Evolutionary conservation across 768 basidiomycete species (phyloP).

Genomic region (Cystofilobasidium macerans): DNA sequence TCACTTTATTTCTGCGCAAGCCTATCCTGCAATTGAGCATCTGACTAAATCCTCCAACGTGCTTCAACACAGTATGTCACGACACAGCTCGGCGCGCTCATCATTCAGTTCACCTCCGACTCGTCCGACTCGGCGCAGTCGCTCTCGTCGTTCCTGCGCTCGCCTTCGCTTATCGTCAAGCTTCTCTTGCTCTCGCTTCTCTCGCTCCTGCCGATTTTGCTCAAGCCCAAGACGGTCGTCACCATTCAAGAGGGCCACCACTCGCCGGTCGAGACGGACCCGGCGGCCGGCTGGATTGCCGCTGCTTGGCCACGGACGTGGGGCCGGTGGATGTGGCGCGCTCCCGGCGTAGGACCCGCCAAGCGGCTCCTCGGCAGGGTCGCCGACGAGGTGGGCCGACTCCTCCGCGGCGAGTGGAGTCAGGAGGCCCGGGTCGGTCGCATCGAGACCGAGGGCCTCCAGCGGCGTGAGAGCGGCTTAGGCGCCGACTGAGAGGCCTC

Average conservation of each 20-base stretch:
- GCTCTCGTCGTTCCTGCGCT: constrained; percentile 71
- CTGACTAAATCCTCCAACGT: constrained; percentile 2
- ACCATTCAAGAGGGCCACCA: constrained; percentile 20
- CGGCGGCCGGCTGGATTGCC: constrained; percentile 2
- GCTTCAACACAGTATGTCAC: constrained; percentile 54
- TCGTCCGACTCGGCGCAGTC: constrained; percentile 43
- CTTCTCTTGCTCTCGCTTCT: constrained; percentile 70
- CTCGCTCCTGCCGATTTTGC: constrained; percentile 76
- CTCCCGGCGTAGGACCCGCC: not conserved
- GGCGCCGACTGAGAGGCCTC: not conserved
- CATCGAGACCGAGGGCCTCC: not conserved
- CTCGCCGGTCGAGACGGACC: not conserved
- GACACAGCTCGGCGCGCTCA: constrained; percentile 53
- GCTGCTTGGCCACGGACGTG: not conserved
- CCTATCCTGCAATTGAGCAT: not conserved
- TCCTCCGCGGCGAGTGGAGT: constrained; percentile 5
- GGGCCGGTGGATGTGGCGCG: not conserved
- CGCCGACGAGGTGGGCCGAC: constrained; percentile 5
- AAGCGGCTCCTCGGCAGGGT: not conserved
- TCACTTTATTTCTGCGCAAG: constrained; percentile 24
- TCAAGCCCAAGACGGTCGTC: constrained; percentile 32
- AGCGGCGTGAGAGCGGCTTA: not conserved
- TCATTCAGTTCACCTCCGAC: constrained; percentile 27
- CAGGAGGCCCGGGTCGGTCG: not conserved
- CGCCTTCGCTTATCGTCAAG: constrained; percentile 72